Percentiles rank a stretch among this genome's conserved stretches.
These are phyloP conservation scores for Ustilago hordei DNA, from an alignment of 1,284 basidiomycete genomes.

Conservation along the genomic window DNA sequence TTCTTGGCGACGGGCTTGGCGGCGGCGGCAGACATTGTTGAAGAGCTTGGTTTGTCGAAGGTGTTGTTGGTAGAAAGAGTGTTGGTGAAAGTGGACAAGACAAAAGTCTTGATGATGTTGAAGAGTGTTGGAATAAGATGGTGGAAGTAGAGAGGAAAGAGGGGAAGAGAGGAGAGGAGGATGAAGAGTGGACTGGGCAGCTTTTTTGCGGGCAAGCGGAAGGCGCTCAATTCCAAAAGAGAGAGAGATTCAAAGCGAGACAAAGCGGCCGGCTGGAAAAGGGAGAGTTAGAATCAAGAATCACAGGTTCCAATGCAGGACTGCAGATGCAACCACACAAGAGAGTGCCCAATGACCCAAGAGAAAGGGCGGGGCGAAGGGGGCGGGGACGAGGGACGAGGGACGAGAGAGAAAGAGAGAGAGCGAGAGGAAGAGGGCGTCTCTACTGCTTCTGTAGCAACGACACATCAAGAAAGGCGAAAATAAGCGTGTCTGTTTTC, in stretches of 20 bases:
- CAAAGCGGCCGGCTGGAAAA: background rate
- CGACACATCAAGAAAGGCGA: background rate
- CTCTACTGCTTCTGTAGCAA: background rate
- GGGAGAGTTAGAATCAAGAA: too few relatives aligned
- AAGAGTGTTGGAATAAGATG: slow-evolving; percentile 18
- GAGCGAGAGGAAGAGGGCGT: background rate
- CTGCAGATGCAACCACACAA: slow-evolving; percentile 6
- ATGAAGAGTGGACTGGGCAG: slow-evolving; percentile 6
- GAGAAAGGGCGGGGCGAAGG: background rate
- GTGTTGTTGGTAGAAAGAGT: slow-evolving; percentile 28
- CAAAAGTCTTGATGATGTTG: slow-evolving; percentile 22
- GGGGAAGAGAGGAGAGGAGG: slow-evolving; percentile 17
- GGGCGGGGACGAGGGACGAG: background rate
- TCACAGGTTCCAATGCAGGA: background rate
- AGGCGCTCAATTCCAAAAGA: slow-evolving; percentile 1
- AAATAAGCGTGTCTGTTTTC: slow-evolving; percentile 5
- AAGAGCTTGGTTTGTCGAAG: slow-evolving; percentile 25
- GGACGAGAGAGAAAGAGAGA: background rate
- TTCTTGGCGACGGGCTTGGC: slow-evolving; percentile 59
- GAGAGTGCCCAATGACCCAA: background rate
- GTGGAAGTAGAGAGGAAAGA: slow-evolving; percentile 46
- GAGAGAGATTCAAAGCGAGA: slow-evolving; percentile 1
- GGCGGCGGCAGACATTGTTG: slow-evolving; percentile 56
- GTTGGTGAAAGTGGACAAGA: slow-evolving; percentile 14
- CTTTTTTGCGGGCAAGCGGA: slow-evolving; percentile 15